These are phyloP conservation scores for Kernera saxatilis DNA, from an alignment of 345 rosid genomes.

Conservation along the genomic window DNA sequence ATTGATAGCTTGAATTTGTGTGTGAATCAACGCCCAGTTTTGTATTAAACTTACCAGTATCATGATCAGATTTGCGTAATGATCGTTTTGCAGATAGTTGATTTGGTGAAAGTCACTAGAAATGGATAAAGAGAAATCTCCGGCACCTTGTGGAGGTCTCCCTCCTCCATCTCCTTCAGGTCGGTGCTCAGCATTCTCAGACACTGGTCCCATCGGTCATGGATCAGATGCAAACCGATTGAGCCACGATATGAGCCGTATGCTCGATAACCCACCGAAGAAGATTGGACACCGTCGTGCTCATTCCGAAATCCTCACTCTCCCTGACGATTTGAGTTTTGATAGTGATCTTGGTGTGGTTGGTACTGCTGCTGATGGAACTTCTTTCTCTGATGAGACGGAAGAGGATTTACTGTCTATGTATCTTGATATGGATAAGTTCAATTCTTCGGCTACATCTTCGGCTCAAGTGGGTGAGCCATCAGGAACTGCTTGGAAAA, in stretches of 20 bases:
- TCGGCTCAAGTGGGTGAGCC: slow-evolving; percentile 59
- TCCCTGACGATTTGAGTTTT: slow-evolving; percentile 87
- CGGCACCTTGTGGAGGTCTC: slow-evolving; percentile 43
- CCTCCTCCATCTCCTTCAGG: slow-evolving; percentile 53
- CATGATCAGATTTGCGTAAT: neutral
- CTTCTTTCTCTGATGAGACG: slow-evolving; percentile 74
- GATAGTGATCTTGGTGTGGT: slow-evolving; percentile 85
- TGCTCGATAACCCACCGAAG: slow-evolving; percentile 84
- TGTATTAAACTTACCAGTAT: neutral
- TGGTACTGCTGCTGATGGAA: slow-evolving; percentile 58
- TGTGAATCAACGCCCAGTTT: neutral
- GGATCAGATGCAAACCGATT: slow-evolving; percentile 47
- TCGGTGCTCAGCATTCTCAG: slow-evolving; percentile 49
- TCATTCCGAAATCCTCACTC: slow-evolving; percentile 87
- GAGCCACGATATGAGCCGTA: slow-evolving; percentile 76
- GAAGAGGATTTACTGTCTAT: slow-evolving; percentile 78
- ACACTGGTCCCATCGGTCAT: slow-evolving; percentile 36
- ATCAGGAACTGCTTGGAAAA: slow-evolving; percentile 22
- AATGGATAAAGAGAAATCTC: slow-evolving; percentile 77
- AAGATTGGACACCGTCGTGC: slow-evolving; percentile 90
- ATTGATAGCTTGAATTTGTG: neutral
- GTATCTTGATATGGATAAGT: slow-evolving; percentile 92
- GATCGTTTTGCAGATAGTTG: neutral
- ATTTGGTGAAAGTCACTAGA: neutral
- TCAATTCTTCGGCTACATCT: slow-evolving; percentile 67